Conservation (phyloP, 169 alveolate genomes). For the Ichthyophthirius multifiliis region DNA sequence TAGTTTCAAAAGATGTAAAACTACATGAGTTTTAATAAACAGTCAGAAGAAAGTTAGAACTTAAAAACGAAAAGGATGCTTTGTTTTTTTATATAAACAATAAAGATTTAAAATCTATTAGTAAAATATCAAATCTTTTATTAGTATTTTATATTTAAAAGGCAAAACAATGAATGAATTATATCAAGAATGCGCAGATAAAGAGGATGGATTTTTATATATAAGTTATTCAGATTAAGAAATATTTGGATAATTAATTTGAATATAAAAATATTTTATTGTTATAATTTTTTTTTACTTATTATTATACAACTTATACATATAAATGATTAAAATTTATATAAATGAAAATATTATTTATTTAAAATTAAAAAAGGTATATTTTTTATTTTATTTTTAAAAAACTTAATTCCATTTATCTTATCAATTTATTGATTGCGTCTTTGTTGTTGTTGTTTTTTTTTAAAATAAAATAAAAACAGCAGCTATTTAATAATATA, state of each 20-base stretch:
- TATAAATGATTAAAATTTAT: too few relatives aligned
- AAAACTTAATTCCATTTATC: too few relatives aligned
- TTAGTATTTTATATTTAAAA: background rate
- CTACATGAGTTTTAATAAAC: conserved; percentile 10
- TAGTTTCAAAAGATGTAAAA: background rate
- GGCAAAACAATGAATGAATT: conserved; percentile 44
- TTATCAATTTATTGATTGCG: too few relatives aligned
- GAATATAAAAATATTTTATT: too few relatives aligned
- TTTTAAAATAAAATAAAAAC: too few relatives aligned
- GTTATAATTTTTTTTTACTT: too few relatives aligned
- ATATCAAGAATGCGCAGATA: conserved; percentile 45
- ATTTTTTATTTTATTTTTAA: too few relatives aligned
- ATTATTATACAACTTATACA: too few relatives aligned
- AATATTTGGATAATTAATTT: conserved; percentile 37
- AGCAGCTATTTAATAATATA: too few relatives aligned
- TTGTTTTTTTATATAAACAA: background rate
- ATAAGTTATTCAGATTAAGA: conserved; percentile 44
- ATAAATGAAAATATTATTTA: too few relatives aligned
- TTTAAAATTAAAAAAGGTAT: too few relatives aligned
- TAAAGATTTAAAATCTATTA: background rate
- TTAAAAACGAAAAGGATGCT: background rate
- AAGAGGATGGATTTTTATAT: conserved; percentile 56
- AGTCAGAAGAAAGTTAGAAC: conserved; percentile 1
- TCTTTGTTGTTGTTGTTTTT: too few relatives aligned
- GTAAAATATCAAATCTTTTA: background rate